Base-by-base conservation (phyloP, 108 stramenopile species). In the Mediolabrus comicus region DNA sequence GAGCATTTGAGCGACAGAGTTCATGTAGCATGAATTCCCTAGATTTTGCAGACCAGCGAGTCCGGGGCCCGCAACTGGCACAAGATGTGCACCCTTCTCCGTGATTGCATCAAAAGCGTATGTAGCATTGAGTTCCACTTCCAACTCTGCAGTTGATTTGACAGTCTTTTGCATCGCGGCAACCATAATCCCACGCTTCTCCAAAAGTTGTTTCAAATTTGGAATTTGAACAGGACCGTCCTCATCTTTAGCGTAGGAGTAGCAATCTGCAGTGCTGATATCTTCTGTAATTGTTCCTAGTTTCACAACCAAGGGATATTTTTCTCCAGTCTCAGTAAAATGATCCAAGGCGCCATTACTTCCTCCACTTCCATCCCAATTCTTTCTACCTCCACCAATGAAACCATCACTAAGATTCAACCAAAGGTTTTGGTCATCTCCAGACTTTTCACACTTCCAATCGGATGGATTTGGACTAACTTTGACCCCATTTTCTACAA, bases 21-120 rank as follows among this genome's bases (percentile, higher is more conserved):
- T 98, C 79, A 98, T 75, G 82, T 99, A 99, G 76, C 99, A 99
- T 1, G 94, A 92, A 73, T 98, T 98, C 0, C 99, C 99, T 14
- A 99, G 78, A 81, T 99, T 99, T 74, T 92, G 88, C 19, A 99
- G 81, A 25, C 99, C 99, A 26, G 95, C 84, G 36, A 84, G 77
- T 24, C 96, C 96, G 22, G 95, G 86, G 11, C 98, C 98, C 24
- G 86, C 49, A 7, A 97, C 85, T 3, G 97, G 92, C 7, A 82
- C 73, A 12, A 99, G 86, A 39, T 92, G 67, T 14, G 87, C 75
- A 14, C 97, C 98, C 30, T 82, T 88, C 74, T 99, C 98, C 16
- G 96, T 95, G 46, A 99, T 98, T 10, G 92, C 89, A 64, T 86
- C 84, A 72, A 95, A 97, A 51, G 92, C 97, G 77, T 96, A 96